A percentile compares a stretch with the other conserved stretches of the same genome.
Evolutionary conservation across 2,329 filamentous ascomycete species (phyloP).

Genomic region (Onygena corvina): DNA sequence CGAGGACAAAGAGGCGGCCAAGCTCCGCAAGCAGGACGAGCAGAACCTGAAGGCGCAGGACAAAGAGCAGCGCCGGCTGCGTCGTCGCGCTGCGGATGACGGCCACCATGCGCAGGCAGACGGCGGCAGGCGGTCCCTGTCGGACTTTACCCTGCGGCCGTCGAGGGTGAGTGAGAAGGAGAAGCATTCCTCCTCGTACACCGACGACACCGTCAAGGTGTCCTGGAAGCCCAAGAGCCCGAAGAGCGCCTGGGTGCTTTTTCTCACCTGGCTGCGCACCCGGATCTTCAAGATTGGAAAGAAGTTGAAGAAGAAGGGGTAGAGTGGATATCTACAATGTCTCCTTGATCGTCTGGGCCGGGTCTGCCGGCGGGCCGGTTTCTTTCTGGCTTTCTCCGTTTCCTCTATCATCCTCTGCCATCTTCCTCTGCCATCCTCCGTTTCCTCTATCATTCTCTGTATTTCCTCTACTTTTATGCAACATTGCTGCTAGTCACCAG

Average conservation of each 20-base stretch:
- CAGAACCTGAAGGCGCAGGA: constrained; percentile 40
- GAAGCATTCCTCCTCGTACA: background rate
- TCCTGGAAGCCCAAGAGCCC: constrained; percentile 17
- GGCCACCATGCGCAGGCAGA: background rate
- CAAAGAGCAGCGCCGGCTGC: constrained; percentile 33
- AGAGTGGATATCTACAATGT: background rate
- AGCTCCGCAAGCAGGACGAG: constrained; percentile 43
- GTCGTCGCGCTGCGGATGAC: constrained; percentile 22
- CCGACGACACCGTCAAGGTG: background rate
- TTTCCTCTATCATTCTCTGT: background rate
- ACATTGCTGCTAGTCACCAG: no score
- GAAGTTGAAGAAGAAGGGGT: constrained; percentile 18
- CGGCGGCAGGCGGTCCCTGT: constrained; percentile 5
- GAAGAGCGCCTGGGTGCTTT: constrained; percentile 39
- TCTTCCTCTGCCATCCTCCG: background rate
- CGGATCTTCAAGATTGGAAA: constrained; percentile 41
- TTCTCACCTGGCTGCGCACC: constrained; percentile 47
- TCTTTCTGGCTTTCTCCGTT: background rate
- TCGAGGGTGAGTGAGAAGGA: constrained; percentile 10
- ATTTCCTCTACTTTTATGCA: background rate
- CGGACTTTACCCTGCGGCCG: constrained; percentile 11
- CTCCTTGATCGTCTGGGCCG: background rate
- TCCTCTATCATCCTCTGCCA: background rate
- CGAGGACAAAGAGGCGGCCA: constrained; percentile 47
- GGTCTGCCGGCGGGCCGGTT: background rate